phyloP scores from a whole-genome alignment of 148 eudicot genomes.

The Fallopia convolvulus region DNA sequence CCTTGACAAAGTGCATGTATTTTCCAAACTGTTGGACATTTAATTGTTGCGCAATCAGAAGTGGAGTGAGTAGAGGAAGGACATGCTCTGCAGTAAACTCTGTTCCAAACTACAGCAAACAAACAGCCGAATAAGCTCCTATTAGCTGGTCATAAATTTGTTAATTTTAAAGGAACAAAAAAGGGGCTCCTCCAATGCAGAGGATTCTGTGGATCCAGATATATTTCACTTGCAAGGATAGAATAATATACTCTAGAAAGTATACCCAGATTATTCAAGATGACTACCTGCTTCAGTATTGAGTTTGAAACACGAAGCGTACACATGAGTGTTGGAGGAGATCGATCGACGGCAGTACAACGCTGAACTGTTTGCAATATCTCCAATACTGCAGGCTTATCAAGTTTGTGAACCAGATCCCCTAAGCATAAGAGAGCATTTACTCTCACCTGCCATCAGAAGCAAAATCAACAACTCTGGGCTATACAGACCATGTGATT shows the following conservation, averaged over 20 bases:
- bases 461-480: neutral
- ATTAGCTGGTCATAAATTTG: neutral
- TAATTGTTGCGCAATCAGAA: conserved; percentile 75
- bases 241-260: neutral
- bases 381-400: conserved; percentile 60
- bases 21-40: conserved; percentile 97
- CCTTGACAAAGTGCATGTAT: conserved; percentile 90
- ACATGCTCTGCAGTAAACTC: conserved; percentile 89
- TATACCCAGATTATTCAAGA: neutral
- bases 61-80: conserved; percentile 76
- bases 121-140: conserved; percentile 13
- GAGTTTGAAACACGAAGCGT: conserved; percentile 87
- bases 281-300: conserved; percentile 72
- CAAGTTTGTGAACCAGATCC: conserved; percentile 74
- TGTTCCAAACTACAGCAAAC: conserved; percentile 55
- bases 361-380: conserved; percentile 85
- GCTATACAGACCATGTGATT: neutral
- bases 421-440: conserved; percentile 84
- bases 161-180: neutral
- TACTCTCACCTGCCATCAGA: conserved; percentile 80
- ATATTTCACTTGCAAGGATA: neutral
- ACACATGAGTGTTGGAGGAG: conserved; percentile 97
- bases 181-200: neutral
- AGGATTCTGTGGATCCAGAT: neutral
- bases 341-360: conserved; percentile 90